phyloP scores from a whole-genome alignment of 129 eudicot genomes.

The Silybum marianum region DNA sequence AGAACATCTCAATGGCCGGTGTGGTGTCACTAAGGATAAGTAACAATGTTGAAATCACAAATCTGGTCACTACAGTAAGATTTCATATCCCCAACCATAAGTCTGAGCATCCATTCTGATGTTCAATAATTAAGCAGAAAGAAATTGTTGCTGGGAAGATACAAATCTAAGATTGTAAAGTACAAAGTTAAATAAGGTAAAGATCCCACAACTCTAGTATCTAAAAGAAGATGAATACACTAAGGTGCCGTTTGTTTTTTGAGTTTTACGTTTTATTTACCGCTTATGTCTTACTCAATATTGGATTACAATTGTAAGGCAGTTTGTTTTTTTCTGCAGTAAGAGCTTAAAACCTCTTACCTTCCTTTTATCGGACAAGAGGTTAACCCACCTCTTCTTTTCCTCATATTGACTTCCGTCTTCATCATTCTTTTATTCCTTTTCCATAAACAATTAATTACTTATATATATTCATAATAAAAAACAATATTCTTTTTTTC shows the following conservation, averaged over 20 bases:
- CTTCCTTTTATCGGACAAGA: background rate
- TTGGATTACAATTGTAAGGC: background rate
- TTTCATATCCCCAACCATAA: background rate
- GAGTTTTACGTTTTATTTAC: no score
- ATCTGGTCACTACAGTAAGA: background rate
- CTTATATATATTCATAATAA: no score
- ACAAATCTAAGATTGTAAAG: background rate
- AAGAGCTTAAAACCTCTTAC: background rate
- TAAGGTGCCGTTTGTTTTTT: background rate
- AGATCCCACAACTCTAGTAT: background rate
- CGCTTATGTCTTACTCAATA: no score
- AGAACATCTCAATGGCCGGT: background rate
- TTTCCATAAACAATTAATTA: background rate
- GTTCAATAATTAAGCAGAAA: background rate
- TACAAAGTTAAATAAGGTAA: background rate
- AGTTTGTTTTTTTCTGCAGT: background rate
- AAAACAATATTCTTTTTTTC: no score
- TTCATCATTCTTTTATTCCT: no score
- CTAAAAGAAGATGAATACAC: background rate
- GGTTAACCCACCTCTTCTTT: no score
- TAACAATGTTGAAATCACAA: background rate
- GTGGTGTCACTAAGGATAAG: background rate
- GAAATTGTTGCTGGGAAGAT: background rate
- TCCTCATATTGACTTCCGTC: no score
- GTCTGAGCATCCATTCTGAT: background rate